Conservation (phyloP, 2,329 filamentous ascomycete species). For the Trichoderma oligosporum region DNA sequence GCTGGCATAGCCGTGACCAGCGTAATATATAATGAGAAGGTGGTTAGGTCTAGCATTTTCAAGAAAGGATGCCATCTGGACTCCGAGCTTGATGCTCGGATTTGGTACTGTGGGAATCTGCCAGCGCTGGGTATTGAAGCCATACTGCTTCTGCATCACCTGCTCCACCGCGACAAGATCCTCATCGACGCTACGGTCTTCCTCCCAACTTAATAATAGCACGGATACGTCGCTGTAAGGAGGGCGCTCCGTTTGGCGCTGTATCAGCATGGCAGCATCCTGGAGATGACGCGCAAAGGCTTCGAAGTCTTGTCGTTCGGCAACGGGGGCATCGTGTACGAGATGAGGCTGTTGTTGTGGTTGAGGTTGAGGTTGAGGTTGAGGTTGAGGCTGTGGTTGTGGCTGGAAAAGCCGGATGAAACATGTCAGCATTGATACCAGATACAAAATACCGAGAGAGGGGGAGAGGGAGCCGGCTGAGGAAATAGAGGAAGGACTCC, state of each 20-base stretch:
- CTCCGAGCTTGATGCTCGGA: slow-evolving; percentile 58
- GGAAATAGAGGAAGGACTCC: neutral
- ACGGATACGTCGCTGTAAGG: slow-evolving; percentile 58
- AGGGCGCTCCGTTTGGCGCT: slow-evolving; percentile 57
- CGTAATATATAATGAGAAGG: slow-evolving; percentile 62
- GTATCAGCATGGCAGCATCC: slow-evolving; percentile 64
- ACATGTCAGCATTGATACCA: neutral
- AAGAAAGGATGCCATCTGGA: slow-evolving; percentile 57
- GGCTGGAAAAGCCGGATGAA: slow-evolving; percentile 20
- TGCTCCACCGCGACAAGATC: slow-evolving; percentile 55
- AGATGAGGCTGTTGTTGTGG: slow-evolving; percentile 33
- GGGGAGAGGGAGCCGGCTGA: slow-evolving; percentile 4
- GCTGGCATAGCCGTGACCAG: slow-evolving; percentile 57
- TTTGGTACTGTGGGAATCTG: slow-evolving; percentile 57
- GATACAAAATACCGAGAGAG: neutral
- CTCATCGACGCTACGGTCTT: slow-evolving; percentile 50
- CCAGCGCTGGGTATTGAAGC: slow-evolving; percentile 59
- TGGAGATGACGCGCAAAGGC: slow-evolving; percentile 64
- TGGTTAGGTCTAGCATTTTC: slow-evolving; percentile 56
- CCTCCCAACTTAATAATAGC: slow-evolving; percentile 59
- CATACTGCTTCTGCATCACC: slow-evolving; percentile 57
- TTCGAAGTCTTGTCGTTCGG: slow-evolving; percentile 60
- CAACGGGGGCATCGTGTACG: slow-evolving; percentile 39
- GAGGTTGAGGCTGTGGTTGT: no score
- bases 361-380: no score